phyloP scores from a whole-genome alignment of 192 early-diverging fungal species.

The Coemansia sp. region DNA sequence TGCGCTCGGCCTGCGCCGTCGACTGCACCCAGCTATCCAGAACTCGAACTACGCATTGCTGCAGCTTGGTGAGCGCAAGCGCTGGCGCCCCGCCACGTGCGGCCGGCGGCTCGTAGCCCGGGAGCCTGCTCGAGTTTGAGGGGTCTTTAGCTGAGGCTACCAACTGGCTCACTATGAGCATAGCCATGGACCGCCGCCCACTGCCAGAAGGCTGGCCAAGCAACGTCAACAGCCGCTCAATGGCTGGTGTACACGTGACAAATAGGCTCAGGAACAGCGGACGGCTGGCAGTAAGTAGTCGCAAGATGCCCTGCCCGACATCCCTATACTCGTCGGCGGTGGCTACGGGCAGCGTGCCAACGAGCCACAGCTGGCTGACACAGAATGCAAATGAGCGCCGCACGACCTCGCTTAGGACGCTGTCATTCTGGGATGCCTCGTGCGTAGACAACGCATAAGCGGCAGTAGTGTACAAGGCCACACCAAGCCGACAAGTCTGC shows the following conservation, averaged over 20 bases:
- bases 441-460: slow-evolving; percentile 22
- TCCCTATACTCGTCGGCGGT: slow-evolving; percentile 13
- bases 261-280: slow-evolving; percentile 25
- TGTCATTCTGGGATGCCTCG: background rate
- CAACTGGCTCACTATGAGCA: slow-evolving; percentile 42
- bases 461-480: slow-evolving; percentile 30
- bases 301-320: slow-evolving; percentile 35
- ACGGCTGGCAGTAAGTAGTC: slow-evolving; percentile 30
- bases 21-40: slow-evolving; percentile 47
- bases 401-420: background rate
- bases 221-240: slow-evolving; percentile 27
- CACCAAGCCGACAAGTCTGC: slow-evolving; percentile 26
- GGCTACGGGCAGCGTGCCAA: slow-evolving; percentile 19
- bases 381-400: slow-evolving; percentile 20
- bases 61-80: slow-evolving; percentile 19
- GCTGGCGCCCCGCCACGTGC: background rate
- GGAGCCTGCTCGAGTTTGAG: slow-evolving; percentile 13
- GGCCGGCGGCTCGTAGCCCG: slow-evolving; percentile 11
- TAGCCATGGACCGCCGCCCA: slow-evolving; percentile 19
- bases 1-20: slow-evolving; percentile 32
- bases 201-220: slow-evolving; percentile 17
- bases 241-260: slow-evolving; percentile 2
- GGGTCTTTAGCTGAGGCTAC: slow-evolving; percentile 29
- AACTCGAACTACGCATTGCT: background rate
- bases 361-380: slow-evolving; percentile 36